Evolutionary conservation across 495 filamentous ascomycete species (phyloP).

Genomic region (Tuber magnatum): DNA sequence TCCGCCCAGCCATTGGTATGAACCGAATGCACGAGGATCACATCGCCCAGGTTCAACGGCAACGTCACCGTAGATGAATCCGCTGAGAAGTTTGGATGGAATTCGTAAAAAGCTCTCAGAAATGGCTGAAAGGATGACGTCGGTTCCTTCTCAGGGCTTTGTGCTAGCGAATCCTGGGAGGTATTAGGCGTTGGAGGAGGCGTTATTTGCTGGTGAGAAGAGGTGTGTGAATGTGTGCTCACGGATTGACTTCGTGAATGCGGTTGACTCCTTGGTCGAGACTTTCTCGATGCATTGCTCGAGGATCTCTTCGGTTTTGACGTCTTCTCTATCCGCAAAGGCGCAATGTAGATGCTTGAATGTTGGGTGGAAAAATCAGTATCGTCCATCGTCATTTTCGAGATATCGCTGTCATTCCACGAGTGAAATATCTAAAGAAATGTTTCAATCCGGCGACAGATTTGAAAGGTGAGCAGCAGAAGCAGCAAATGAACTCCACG

Average conservation of each 20-base stretch:
- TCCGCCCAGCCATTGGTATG: conserved; percentile 99
- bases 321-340: conserved; percentile 58
- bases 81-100: conserved; percentile 62
- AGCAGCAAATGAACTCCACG: not conserved
- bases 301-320: conserved; percentile 49
- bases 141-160: conserved; percentile 45
- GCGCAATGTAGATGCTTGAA: conserved; percentile 63
- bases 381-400: conserved; percentile 36
- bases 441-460: not conserved
- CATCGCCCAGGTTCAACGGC: conserved; percentile 78
- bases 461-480: not conserved
- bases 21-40: conserved; percentile 91
- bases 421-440: not conserved
- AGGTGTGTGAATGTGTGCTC: conserved; percentile 43
- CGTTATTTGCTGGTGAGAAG: conserved; percentile 53
- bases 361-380: conserved; percentile 47
- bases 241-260: conserved; percentile 45
- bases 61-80: conserved; percentile 76
- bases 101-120: conserved; percentile 90
- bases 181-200: conserved; percentile 66
- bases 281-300: conserved; percentile 44
- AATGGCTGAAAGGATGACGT: conserved; percentile 83
- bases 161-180: conserved; percentile 52
- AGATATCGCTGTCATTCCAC: not conserved
- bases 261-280: conserved; percentile 37